These are phyloP conservation scores for Smithsoniella earleae DNA, from an alignment of 163 green algal species.

Conservation along the genomic window DNA sequence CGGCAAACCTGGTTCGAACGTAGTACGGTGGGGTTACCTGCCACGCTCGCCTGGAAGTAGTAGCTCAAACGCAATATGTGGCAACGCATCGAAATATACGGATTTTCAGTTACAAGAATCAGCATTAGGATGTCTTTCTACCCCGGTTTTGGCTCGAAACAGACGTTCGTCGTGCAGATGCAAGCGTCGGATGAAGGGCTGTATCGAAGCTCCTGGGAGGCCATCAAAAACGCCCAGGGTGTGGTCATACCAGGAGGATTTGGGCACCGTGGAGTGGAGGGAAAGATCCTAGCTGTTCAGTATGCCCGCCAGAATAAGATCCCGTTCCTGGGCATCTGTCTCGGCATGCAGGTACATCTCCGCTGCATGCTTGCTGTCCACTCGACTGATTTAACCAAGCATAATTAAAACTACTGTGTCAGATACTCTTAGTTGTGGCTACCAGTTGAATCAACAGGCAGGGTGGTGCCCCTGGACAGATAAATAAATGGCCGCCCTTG, in stretches of 20 bases:
- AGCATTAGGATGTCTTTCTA: neutral
- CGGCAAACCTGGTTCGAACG: neutral
- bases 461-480: neutral
- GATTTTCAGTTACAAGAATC: too few relatives aligned
- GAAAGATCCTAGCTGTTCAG: conserved; percentile 86
- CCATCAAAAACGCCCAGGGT: conserved; percentile 63
- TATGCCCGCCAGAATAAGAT: conserved; percentile 72
- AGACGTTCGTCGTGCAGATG: neutral
- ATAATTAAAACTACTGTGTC: too few relatives aligned
- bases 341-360: conserved; percentile 84
- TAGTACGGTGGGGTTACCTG: too few relatives aligned
- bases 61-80: too few relatives aligned
- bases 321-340: conserved; percentile 96
- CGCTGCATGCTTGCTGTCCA: neutral
- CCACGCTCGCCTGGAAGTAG: too few relatives aligned
- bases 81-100: too few relatives aligned
- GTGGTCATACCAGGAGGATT: conserved; percentile 97
- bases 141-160: too few relatives aligned
- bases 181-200: conserved; percentile 36
- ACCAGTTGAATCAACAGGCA: neutral
- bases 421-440: neutral
- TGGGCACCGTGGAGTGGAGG: conserved; percentile 83
- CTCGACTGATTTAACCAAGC: neutral
- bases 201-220: conserved; percentile 51
- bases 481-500: too few relatives aligned